phyloP scores from a whole-genome alignment of 179 eudicot genomes.

The Spergularia azorica region DNA sequence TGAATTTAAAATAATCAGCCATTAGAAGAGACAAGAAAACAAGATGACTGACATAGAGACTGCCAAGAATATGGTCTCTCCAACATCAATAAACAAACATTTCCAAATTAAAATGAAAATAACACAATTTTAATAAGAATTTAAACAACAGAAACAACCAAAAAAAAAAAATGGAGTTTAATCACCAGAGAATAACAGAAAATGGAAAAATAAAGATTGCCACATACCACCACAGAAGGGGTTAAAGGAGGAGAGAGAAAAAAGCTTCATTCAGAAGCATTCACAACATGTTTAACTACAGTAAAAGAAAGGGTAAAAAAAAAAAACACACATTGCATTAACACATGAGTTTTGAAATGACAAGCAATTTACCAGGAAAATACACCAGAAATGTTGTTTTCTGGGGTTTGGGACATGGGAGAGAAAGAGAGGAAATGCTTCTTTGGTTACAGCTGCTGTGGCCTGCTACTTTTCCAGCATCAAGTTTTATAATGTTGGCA shows the following conservation, averaged over 20 bases:
- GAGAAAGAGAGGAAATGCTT: not conserved
- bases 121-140: not conserved
- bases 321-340: not conserved
- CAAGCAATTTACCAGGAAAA: not conserved
- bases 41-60: slow-evolving; percentile 34
- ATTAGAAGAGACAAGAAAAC: slow-evolving; percentile 24
- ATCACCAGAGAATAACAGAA: slow-evolving; percentile 23
- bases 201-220: not conserved
- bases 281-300: not conserved
- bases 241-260: not conserved
- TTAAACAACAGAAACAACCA: not conserved
- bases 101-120: not conserved
- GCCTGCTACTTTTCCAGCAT: not conserved
- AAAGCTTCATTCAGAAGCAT: not conserved
- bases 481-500: slow-evolving; percentile 9
- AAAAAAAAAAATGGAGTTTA: not conserved
- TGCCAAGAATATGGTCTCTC: slow-evolving; percentile 12
- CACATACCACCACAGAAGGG: not conserved
- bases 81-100: slow-evolving; percentile 6
- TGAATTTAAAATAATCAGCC: not conserved
- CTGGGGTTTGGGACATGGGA: not conserved
- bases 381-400: not conserved
- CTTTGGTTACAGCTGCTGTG: not conserved
- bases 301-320: too few species aligned
- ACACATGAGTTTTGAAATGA: not conserved